A percentile compares a stretch with the other conserved stretches of the same genome.
These are phyloP conservation scores for Auxenochlorella pyrenoidosa DNA, from an alignment of 139 green algal genomes.

Conservation along the genomic window DNA sequence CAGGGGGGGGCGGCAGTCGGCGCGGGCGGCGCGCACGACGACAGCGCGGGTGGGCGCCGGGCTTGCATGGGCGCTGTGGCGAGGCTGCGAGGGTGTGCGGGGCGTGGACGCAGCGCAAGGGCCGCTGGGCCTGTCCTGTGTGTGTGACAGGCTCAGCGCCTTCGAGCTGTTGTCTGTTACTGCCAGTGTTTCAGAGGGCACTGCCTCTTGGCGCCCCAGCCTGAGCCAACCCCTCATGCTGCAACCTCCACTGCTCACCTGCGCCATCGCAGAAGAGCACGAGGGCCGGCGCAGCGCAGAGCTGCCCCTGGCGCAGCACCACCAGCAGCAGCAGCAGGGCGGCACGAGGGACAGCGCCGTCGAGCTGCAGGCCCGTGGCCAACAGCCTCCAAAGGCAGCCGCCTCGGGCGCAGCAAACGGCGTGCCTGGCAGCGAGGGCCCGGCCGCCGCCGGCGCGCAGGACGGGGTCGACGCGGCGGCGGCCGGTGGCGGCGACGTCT, in stretches of 20 bases:
- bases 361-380: background rate
- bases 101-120: no score
- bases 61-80: no score
- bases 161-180: no score
- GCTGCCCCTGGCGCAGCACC: no score
- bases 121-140: no score
- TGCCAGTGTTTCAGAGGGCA: no score
- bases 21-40: background rate
- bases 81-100: no score
- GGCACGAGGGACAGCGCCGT: background rate
- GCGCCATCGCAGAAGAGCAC: background rate
- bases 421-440: background rate
- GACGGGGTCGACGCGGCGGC: background rate
- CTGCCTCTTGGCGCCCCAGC: no score
- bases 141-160: no score
- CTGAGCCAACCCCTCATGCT: no score
- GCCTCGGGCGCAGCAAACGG: background rate
- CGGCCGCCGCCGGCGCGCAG: background rate
- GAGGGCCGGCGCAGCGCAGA: background rate
- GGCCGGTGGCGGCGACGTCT: background rate
- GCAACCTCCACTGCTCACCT: no score
- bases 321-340: background rate
- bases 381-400: background rate
- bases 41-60: background rate
- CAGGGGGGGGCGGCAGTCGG: background rate